phyloP scores from a whole-genome alignment of 805 yeast genomes.

The Nakazawaea sp. region DNA sequence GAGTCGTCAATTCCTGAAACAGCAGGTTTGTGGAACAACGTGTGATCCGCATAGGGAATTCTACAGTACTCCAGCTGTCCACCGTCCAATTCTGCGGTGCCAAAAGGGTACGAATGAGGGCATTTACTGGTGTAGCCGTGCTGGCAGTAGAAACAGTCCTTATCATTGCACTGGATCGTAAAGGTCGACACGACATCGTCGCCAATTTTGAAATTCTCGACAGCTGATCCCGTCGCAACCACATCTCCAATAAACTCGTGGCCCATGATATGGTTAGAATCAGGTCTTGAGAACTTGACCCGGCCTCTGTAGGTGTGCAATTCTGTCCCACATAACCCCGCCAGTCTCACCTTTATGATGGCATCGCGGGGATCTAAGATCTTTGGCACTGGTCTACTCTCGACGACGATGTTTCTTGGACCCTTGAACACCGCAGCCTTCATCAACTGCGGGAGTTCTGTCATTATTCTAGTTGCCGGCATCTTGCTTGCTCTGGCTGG shows the following conservation, averaged over 20 bases:
- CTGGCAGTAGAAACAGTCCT: constrained; percentile 55
- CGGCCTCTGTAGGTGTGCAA: constrained; percentile 50
- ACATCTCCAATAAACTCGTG: constrained; percentile 43
- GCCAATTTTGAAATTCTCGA: constrained; percentile 30
- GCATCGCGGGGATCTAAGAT: constrained; percentile 33
- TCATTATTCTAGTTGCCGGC: constrained; percentile 9
- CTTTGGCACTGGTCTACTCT: constrained; percentile 31
- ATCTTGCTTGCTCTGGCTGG: too few species aligned
- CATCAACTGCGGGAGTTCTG: constrained; percentile 25
- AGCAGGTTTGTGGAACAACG: constrained; percentile 37
- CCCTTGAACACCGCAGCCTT: constrained; percentile 44
- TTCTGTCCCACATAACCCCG: constrained; percentile 52
- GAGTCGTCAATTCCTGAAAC: constrained; percentile 29
- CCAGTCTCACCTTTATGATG: constrained; percentile 36
- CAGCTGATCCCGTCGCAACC: constrained; percentile 29
- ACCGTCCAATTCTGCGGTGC: constrained; percentile 49
- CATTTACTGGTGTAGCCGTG: constrained; percentile 52
- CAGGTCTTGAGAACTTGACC: constrained; percentile 23
- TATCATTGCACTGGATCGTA: constrained; percentile 52
- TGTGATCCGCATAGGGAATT: constrained; percentile 50
- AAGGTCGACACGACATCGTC: constrained; percentile 41
- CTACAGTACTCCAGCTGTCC: constrained; percentile 58
- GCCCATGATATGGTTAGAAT: constrained; percentile 37
- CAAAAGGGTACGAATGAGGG: constrained; percentile 47
- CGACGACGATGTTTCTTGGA: constrained; percentile 32